Evolutionary conservation across 345 rosid genomes (phyloP), one percentile per base, ranked within the genome.

Genomic region (Clarkia xantiana): DNA sequence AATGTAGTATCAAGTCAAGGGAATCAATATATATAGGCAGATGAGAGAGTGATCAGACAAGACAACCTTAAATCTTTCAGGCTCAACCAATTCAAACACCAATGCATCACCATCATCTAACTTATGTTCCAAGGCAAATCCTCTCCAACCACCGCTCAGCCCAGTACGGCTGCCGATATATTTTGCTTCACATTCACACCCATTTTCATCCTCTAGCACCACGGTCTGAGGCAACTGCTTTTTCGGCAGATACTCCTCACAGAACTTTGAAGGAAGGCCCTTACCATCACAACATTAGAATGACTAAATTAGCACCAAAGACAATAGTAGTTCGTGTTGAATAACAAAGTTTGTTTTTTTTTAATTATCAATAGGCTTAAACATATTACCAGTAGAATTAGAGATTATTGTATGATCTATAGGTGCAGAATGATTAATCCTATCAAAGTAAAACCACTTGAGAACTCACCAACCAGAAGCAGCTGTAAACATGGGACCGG

Each of bases 81-180:
- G 63, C 36, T 67, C 59, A 44, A 64, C 57, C 54, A 74, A 47
- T 59, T 74, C 70, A 56, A 67, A 74, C 36, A 70, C 76, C 18
- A 70, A 43, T 13, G 71, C 79, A 53, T 74, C 76, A 14, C 76
- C 76, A 50, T 74, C 79, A 51, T 67, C 65, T 57, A 75, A 51
- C 60, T 71, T 63, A 57, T 65, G 74, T 9, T 62, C 65, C 62
- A 71, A 61, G 8, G 80, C 76, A 54, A 67, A 75, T 45, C 50
- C 69, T 54, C 80, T 75, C 80, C 80, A 75, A 38, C 80, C 80
- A 19, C 73, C 80, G 40, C 80, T 75, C 14, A 75, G 71, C 45
- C 80, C 80, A 7, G 20, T 22, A 56, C 63, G 54, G 19, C 22
- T 42, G 19, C 59, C 65, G 25, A 67, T 54, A 48, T 59, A 71